Evolutionary conservation across 2,329 filamentous ascomycete genomes (phyloP), one percentile per base, ranked within the genome.

Genomic region (Colletotrichum sidae): DNA sequence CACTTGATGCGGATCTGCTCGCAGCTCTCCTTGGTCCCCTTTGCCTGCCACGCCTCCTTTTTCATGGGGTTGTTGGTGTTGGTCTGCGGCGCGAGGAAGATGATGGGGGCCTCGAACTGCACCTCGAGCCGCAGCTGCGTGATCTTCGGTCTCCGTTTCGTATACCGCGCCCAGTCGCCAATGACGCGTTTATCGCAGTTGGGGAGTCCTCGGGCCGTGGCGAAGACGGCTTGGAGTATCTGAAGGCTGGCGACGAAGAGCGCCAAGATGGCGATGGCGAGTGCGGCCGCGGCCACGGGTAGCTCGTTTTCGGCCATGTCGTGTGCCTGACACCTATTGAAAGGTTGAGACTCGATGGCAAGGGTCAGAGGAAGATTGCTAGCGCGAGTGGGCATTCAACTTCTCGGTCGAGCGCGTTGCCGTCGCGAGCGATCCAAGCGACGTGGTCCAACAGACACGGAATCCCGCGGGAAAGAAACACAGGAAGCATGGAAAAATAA

Each of bases 51-150:
- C 17, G 17, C 17, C 17, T 17, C 17, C 17, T 17, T 17, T 17
- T 17, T 17, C 17, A 17, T 17, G 2, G 17, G 17, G 17, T 17
- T 17, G 17, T 17, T 17, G 17, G 2, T 17, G 17, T 17, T 17
- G 17, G 17, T 17, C 17, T 45, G 49, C 5, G 64, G 64, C 1
- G 65, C 55, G 1, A 62, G 15, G 33, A 58, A 67, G 2, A 67
- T 58, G 35, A 67, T 13, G 3, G 65, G 65, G 4, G 59, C 60
- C n/a, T 67, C 50, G 8, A 67, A 67, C 5, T 17, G 33, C 38
- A 67, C 25, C 25, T 59, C 58, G 6, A 63, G 47, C 2, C 64
- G 17, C 9, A 67, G 37, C 11, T 67, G 51, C 3, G 6, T 10
- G n/a, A 33, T 17, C 6, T 45, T 67, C 13, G 34, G 33, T 11